phyloP scores from a whole-genome alignment of 1,284 basidiomycete species.

The Trametes hirsuta region DNA sequence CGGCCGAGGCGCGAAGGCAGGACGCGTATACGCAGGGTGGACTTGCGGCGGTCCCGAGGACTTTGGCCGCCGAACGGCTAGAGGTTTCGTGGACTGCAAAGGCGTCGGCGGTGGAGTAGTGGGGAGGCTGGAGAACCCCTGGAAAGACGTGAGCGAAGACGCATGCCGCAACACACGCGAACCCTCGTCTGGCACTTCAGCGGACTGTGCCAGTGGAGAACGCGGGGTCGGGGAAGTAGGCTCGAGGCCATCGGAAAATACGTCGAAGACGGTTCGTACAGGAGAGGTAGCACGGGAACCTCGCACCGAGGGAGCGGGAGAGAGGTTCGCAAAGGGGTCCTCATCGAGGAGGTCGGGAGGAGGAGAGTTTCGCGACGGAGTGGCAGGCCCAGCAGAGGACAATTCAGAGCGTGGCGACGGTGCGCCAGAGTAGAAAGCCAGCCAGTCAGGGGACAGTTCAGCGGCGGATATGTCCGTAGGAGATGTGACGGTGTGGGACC shows the following conservation, averaged over 20 bases:
- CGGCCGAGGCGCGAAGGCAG: slow-evolving; percentile 60
- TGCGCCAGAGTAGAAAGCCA: slow-evolving; percentile 23
- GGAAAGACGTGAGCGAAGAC: slow-evolving; percentile 17
- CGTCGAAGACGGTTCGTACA: slow-evolving; percentile 26
- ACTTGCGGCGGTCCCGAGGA: slow-evolving; percentile 43
- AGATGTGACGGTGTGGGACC: slow-evolving; percentile 22
- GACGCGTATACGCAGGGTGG: slow-evolving; percentile 59
- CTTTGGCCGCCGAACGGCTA: slow-evolving; percentile 36
- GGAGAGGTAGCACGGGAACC: slow-evolving; percentile 24
- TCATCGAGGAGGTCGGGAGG: slow-evolving; percentile 59
- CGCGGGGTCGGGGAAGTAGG: slow-evolving; percentile 26
- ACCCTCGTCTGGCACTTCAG: slow-evolving; percentile 8
- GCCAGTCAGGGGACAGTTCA: slow-evolving; percentile 20
- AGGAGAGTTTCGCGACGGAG: slow-evolving; percentile 33
- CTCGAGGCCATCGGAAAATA: slow-evolving; percentile 13
- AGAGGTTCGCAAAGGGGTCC: slow-evolving; percentile 70
- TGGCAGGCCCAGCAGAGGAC: slow-evolving; percentile 18
- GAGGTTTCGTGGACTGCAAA: slow-evolving; percentile 20
- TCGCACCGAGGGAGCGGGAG: slow-evolving; percentile 33
- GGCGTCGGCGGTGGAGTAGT: slow-evolving; percentile 30
- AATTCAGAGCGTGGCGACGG: slow-evolving; percentile 23
- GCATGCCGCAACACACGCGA: slow-evolving; percentile 11
- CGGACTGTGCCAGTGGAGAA: slow-evolving; percentile 30
- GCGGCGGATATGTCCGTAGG: slow-evolving; percentile 11
- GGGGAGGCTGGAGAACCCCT: slow-evolving; percentile 14